phyloP scores from a whole-genome alignment of 2,329 filamentous ascomycete species.

The Pestalotiopsis sp. region DNA sequence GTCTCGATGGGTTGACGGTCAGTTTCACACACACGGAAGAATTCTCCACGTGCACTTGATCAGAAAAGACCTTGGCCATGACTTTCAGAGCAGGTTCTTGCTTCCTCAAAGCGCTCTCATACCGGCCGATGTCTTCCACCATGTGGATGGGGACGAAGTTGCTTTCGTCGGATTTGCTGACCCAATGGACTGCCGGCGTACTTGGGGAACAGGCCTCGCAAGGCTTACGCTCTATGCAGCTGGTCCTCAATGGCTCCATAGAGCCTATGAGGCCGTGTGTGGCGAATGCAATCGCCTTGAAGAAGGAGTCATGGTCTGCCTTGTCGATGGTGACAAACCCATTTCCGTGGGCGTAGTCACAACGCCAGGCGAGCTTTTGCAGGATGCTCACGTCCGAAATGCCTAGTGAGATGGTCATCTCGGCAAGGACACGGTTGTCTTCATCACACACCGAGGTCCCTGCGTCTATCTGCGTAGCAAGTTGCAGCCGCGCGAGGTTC shows the following conservation, averaged over 20 bases:
- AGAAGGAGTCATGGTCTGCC: not conserved
- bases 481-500: not conserved
- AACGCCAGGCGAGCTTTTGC: not conserved
- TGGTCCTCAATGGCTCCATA: not conserved
- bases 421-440: not conserved
- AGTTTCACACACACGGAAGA: conserved; percentile 4
- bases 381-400: not conserved
- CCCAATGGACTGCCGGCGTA: not conserved
- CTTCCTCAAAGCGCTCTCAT: not conserved
- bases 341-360: not conserved
- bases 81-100: conserved; percentile 10
- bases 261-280: not conserved
- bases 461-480: not conserved
- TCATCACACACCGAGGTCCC: not conserved
- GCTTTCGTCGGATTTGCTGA: not conserved
- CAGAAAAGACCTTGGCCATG: not conserved
- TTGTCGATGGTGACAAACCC: conserved; percentile 1
- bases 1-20: conserved; percentile 11
- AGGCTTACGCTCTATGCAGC: not conserved
- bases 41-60: not conserved
- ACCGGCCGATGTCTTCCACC: not conserved
- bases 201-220: conserved; percentile 1
- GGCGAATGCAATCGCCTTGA: not conserved
- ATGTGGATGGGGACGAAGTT: not conserved
- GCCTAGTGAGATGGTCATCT: not conserved